phyloP scores from a whole-genome alignment of 1,284 basidiomycete genomes.

The Malassezia globosa region DNA sequence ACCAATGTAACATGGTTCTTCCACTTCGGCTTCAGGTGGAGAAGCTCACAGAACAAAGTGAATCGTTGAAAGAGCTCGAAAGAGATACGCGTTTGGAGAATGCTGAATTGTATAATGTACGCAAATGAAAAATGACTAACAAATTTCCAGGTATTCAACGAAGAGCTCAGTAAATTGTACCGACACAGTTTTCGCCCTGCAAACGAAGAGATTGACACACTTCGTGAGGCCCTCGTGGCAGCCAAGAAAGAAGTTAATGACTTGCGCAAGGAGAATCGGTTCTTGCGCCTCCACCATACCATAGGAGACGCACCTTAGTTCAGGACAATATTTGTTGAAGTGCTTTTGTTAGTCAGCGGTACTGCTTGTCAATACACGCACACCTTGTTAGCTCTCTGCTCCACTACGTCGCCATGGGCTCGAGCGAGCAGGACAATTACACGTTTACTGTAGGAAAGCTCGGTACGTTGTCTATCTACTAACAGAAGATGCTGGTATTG shows the following conservation, averaged over 20 bases:
- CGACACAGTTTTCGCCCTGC: slow-evolving; percentile 34
- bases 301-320: background rate
- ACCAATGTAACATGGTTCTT: slow-evolving; percentile 11
- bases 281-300: slow-evolving; percentile 9
- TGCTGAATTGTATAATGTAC: slow-evolving; percentile 40
- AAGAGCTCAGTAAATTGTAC: slow-evolving; percentile 41
- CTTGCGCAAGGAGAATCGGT: slow-evolving; percentile 23
- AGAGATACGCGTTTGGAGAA: slow-evolving; percentile 41
- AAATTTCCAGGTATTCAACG: slow-evolving; percentile 43
- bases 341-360: background rate
- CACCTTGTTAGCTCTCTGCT: background rate
- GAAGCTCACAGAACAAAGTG: slow-evolving; percentile 28
- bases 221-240: slow-evolving; percentile 26
- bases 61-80: slow-evolving; percentile 35
- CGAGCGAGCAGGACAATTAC: slow-evolving; percentile 13
- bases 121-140: background rate
- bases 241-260: slow-evolving; percentile 27
- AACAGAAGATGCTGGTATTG: slow-evolving; percentile 17
- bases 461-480: slow-evolving; percentile 12
- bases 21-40: slow-evolving; percentile 21
- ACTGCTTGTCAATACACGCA: slow-evolving; percentile 1
- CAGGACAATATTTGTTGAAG: background rate
- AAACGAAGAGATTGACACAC: slow-evolving; percentile 22
- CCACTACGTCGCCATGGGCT: background rate
- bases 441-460: slow-evolving; percentile 47